These are phyloP conservation scores for Gnetum montanum DNA, from an alignment of 75 land plant genomes.

Conservation along the genomic window DNA sequence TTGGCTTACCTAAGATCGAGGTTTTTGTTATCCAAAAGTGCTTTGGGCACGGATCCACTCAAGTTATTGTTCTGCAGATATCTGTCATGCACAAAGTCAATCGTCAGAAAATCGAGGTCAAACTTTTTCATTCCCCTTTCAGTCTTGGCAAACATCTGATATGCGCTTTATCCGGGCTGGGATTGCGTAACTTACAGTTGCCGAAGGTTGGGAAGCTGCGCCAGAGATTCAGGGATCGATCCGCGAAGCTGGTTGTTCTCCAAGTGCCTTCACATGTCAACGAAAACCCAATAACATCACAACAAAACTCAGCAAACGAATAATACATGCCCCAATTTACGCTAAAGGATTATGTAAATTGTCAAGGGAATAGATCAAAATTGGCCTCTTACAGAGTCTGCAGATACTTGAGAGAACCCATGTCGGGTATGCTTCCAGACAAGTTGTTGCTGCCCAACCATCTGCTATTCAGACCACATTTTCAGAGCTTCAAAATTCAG, in stretches of 20 bases:
- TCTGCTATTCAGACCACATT: constrained; percentile 13
- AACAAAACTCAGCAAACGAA: background rate
- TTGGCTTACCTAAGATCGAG: constrained; percentile 13
- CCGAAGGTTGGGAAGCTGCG: constrained; percentile 14
- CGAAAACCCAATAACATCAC: background rate
- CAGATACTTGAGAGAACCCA: constrained; percentile 32
- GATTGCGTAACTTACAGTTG: constrained; percentile 43
- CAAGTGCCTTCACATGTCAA: constrained; percentile 34
- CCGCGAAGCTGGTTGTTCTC: constrained; percentile 44
- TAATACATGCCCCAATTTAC: background rate
- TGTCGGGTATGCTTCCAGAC: constrained; percentile 64
- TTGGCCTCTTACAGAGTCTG: constrained; percentile 45
- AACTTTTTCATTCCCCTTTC: background rate
- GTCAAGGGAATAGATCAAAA: background rate
- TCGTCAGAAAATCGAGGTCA: background rate
- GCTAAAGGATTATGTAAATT: background rate
- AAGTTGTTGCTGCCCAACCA: constrained; percentile 51
- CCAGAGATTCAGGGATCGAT: constrained; percentile 38
- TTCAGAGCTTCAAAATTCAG: background rate
- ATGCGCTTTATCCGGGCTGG: background rate
- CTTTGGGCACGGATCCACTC: constrained; percentile 12
- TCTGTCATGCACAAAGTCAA: constrained; percentile 6
- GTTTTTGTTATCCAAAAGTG: background rate
- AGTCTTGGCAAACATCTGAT: background rate
- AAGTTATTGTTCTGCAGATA: constrained; percentile 17